Evolutionary conservation across 208 protist species (phyloP), one percentile per base, ranked within the genome.

Genomic region (Kentomonas sorsogonicus): DNA sequence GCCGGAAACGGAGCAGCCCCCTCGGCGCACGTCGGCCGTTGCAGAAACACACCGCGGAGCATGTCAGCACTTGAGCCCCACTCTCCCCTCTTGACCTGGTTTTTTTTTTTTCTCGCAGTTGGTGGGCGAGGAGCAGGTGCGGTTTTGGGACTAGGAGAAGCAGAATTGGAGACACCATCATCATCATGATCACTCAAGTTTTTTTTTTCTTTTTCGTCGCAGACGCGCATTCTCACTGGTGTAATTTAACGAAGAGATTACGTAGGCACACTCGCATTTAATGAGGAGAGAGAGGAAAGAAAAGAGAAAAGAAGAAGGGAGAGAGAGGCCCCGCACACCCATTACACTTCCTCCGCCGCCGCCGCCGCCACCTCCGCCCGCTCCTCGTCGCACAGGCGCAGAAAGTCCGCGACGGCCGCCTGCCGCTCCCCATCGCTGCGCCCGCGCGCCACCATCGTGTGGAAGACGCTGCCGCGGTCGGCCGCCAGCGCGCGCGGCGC

Each of bases 1-100:
- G 80, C 84, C 84, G 84, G 84, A 15, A 69, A 91, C 84, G 84
- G 84, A 88, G 66, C 84, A 91, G 69, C 79, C 79, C 79, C 83
- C 71, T 77, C 73, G 63, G 78, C 84, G 84, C 84, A 82, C 77
- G 79, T 72, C 78, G 58, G 77, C 72, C 84, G 84, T 91, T 91
- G 84, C 64, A 46, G 47, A 25, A 47, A 47, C 10, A 46, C 16
- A 59, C 3, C 41, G 41, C 25, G 16, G 4, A 41, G 22, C 18
- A 50, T 33, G 45, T 23, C n/a, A 7, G 41, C 41, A n/a, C n/a
- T n/a, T n/a, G n/a, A n/a, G n/a, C n/a, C n/a, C n/a, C n/a, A n/a
- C n/a, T n/a, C n/a, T n/a, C n/a, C n/a, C n/a, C n/a, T n/a, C n/a
- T n/a, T n/a, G n/a, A n/a, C 10, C 41, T 7, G 7, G 5, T 23